Evolutionary conservation across 73 alveolate genomes (phyloP).

Genomic region (Uronychia binucleata): DNA sequence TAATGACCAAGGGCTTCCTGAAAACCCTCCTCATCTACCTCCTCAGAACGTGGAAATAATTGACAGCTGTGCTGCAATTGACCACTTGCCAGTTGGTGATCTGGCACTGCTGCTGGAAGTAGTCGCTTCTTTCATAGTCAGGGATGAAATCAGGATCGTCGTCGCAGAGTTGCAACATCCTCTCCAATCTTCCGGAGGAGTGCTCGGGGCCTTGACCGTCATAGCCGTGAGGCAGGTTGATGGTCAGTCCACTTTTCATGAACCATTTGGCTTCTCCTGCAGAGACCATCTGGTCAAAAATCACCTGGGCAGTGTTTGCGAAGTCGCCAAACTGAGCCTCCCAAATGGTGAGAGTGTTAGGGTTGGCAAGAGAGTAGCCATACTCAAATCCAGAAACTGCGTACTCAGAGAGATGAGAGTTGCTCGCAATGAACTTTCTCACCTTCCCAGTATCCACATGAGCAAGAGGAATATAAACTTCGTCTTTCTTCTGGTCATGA

Average conservation of each 20-base stretch:
- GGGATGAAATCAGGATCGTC: conserved; percentile 75
- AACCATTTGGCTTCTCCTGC: conserved; percentile 96
- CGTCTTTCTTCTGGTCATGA: conserved; percentile 70
- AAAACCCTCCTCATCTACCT: conserved; percentile 91
- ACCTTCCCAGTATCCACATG: conserved; percentile 27
- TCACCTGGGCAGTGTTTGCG: conserved; percentile 84
- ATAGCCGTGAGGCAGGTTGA: conserved; percentile 95
- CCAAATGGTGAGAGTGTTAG: conserved; percentile 88
- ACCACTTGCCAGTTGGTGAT: conserved; percentile 72
- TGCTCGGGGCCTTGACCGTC: conserved; percentile 99
- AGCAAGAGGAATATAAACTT: conserved; percentile 47
- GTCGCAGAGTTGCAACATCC: conserved; percentile 76
- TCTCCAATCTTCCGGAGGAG: conserved; percentile 92
- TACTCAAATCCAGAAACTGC: conserved; percentile 86
- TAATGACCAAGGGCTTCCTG: conserved; percentile 91
- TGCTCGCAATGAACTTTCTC: conserved; percentile 50
- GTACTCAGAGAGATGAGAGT: conserved; percentile 62
- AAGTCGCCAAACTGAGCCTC: conserved; percentile 95
- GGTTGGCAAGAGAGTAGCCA: conserved; percentile 87
- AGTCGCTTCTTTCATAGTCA: conserved; percentile 30
- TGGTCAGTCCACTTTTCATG: conserved; percentile 79
- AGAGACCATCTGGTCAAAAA: conserved; percentile 83
- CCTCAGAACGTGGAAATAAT: conserved; percentile 93
- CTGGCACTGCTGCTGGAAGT: conserved; percentile 11
- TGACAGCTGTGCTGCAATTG: conserved; percentile 92